A percentile compares a stretch with the other conserved stretches of the same genome.
These are phyloP conservation scores for Astrothelium macrocarpum DNA, from an alignment of 495 filamentous ascomycete species.

Conservation along the genomic window DNA sequence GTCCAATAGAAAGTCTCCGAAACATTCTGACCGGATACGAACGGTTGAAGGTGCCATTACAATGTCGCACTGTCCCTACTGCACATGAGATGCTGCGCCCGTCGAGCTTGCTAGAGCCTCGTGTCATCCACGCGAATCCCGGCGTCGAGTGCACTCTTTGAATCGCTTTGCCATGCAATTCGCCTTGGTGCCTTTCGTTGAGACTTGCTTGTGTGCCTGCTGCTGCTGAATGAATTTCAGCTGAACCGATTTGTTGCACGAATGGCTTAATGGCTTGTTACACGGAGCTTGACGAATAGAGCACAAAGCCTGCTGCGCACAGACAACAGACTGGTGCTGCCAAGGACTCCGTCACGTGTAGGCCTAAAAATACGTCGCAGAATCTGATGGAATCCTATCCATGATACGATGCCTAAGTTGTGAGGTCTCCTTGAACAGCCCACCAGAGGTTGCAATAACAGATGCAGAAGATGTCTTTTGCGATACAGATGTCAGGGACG, in stretches of 20 bases:
- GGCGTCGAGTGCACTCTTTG: not conserved
- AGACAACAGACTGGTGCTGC: too few species aligned
- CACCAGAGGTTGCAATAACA: too few species aligned
- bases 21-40: conserved; percentile 3
- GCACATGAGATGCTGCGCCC: not conserved
- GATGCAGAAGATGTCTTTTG: too few species aligned
- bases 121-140: not conserved
- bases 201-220: not conserved
- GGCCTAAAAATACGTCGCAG: conserved; percentile 2
- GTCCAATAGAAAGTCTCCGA: not conserved
- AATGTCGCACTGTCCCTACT: not conserved
- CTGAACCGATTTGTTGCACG: not conserved
- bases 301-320: not conserved
- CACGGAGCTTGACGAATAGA: not conserved
- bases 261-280: not conserved
- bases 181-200: not conserved
- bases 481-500: too few species aligned
- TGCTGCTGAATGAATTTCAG: not conserved
- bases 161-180: not conserved
- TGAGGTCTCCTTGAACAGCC: too few species aligned
- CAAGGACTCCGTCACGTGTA: conserved; percentile 1
- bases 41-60: not conserved
- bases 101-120: not conserved
- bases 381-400: too few species aligned
- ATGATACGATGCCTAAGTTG: too few species aligned